phyloP scores from a whole-genome alignment of 2,329 filamentous ascomycete genomes.

The Cladorrhinum sp. region DNA sequence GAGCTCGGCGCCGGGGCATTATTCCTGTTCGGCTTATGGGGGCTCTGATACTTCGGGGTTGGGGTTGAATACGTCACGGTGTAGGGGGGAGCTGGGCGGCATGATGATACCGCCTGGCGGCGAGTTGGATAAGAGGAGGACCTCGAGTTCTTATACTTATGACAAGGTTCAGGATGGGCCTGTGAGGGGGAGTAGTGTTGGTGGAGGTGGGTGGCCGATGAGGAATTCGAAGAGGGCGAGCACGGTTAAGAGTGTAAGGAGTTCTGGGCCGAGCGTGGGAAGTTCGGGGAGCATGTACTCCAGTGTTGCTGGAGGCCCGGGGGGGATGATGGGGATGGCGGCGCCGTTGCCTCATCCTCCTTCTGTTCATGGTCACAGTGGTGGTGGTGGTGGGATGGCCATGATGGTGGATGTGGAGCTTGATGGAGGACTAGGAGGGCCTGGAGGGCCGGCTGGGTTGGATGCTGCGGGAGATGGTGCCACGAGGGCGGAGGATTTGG shows the following conservation, averaged over 20 bases:
- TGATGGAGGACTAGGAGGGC: neutral
- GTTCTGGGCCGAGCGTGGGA: neutral
- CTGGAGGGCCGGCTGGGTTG: slow-evolving; percentile 3
- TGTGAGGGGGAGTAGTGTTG: neutral
- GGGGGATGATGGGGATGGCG: neutral
- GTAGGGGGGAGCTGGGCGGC: neutral
- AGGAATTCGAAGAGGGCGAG: neutral
- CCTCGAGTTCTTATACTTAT: neutral
- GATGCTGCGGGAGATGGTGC: neutral
- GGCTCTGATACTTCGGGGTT: neutral
- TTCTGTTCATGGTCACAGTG: neutral
- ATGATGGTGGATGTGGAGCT: neutral
- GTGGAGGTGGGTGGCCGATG: neutral
- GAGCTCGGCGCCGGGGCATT: slow-evolving; percentile 55
- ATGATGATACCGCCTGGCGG: neutral
- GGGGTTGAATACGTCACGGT: no score
- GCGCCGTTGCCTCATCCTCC: neutral
- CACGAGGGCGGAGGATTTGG: slow-evolving; percentile 17
- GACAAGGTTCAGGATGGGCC: neutral
- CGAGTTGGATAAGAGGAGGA: neutral
- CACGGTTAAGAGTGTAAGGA: neutral
- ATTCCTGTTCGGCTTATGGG: slow-evolving; percentile 29
- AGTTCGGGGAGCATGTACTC: neutral
- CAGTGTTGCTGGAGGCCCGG: neutral
- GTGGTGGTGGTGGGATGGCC: no score